Evolutionary conservation across 2,329 filamentous ascomycete species (phyloP).

Genomic region (Pseudogymnoascus sp.): DNA sequence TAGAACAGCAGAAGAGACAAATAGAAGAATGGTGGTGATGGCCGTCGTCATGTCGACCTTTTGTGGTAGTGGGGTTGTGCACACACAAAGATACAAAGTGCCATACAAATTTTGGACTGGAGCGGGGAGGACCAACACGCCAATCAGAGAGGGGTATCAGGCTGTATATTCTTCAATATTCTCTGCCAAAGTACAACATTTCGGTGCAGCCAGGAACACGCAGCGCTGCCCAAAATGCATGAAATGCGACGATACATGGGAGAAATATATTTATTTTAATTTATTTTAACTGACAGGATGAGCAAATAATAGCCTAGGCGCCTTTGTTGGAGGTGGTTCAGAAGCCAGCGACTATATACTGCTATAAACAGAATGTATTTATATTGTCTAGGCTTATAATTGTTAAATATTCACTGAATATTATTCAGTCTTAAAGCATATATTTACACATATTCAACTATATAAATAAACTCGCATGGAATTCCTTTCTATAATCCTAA

Average conservation of each 20-base stretch:
- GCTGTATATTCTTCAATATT: neutral
- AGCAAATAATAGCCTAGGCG: neutral
- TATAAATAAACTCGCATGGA: neutral
- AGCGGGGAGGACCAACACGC: neutral
- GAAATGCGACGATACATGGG: neutral
- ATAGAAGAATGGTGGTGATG: neutral
- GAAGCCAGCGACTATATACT: neutral
- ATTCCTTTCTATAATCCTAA: neutral
- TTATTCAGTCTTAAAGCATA: no score
- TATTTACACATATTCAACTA: neutral
- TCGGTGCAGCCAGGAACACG: neutral
- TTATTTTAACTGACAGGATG: neutral
- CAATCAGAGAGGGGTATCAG: neutral
- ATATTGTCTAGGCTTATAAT: neutral
- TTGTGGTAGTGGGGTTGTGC: slow-evolving; percentile 4
- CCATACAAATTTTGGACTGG: neutral
- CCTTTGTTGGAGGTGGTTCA: neutral
- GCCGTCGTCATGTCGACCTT: slow-evolving; percentile 1
- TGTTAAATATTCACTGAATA: no score
- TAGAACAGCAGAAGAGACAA: neutral
- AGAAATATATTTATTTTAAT: neutral
- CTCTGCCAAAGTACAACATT: neutral
- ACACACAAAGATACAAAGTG: neutral
- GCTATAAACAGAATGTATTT: neutral
- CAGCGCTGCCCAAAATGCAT: neutral